Evolutionary conservation across 2,329 filamentous ascomycete species (phyloP).

Genomic region (Colletotrichum shisoi): DNA sequence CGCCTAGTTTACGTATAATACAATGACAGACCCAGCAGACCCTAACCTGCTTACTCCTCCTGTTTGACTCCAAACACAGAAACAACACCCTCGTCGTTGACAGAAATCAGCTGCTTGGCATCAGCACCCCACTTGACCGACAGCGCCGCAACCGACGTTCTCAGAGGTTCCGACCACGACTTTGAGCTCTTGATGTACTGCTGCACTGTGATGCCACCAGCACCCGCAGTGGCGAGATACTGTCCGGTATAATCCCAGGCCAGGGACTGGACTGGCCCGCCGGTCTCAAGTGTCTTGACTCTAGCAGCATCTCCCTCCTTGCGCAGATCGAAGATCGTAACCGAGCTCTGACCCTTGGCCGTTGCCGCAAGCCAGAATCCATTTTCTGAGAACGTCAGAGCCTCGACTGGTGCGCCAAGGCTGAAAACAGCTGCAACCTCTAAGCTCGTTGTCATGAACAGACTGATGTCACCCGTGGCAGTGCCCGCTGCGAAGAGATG

Average conservation of each 20-base stretch:
- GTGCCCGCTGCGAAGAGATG: slow-evolving; percentile 88
- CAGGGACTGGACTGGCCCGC: slow-evolving; percentile 77
- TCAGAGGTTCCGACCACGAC: slow-evolving; percentile 85
- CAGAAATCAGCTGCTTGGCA: slow-evolving; percentile 76
- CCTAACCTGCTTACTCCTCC: slow-evolving; percentile 45
- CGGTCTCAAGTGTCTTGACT: slow-evolving; percentile 86
- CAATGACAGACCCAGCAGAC: slow-evolving; percentile 4
- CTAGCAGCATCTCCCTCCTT: slow-evolving; percentile 84
- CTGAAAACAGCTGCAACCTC: slow-evolving; percentile 78
- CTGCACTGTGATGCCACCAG: slow-evolving; percentile 83
- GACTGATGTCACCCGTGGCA: slow-evolving; percentile 79
- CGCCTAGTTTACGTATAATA: slow-evolving; percentile 31
- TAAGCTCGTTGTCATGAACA: slow-evolving; percentile 86
- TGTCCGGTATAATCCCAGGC: slow-evolving; percentile 96
- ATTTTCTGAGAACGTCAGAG: slow-evolving; percentile 90
- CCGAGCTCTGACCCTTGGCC: slow-evolving; percentile 76
- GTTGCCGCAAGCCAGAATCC: slow-evolving; percentile 93
- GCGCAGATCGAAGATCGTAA: slow-evolving; percentile 90
- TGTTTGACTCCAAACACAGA: slow-evolving; percentile 71
- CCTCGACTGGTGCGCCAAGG: slow-evolving; percentile 73
- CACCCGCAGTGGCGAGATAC: slow-evolving; percentile 83
- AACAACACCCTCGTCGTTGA: slow-evolving; percentile 78
- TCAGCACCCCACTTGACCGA: slow-evolving; percentile 79
- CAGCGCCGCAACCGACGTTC: slow-evolving; percentile 75
- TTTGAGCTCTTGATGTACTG: slow-evolving; percentile 89